A percentile compares a stretch with the other conserved stretches of the same genome.
phyloP scores from a whole-genome alignment of 2,329 filamentous ascomycete genomes.

The Cladosporium oxysporum region DNA sequence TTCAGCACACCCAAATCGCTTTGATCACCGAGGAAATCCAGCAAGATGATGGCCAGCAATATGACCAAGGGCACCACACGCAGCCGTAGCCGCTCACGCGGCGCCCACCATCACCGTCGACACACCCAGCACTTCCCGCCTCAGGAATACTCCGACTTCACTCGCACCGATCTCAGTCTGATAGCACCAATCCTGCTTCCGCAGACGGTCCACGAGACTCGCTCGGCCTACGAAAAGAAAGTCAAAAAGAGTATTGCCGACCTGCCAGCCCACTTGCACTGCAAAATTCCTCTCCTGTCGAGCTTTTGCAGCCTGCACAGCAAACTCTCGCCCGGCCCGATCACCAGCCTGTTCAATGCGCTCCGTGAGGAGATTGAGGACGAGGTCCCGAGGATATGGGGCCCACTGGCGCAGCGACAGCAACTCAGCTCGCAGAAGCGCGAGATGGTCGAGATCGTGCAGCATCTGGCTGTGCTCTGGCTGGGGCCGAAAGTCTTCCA shows the following conservation, averaged over 20 bases:
- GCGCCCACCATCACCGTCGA: slow-evolving; percentile 14
- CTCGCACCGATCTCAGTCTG: slow-evolving; percentile 24
- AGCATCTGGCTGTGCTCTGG: slow-evolving; percentile 25
- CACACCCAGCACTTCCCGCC: slow-evolving; percentile 23
- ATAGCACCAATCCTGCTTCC: slow-evolving; percentile 25
- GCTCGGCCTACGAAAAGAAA: slow-evolving; percentile 18
- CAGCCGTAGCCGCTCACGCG: neutral
- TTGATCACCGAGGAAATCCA: neutral
- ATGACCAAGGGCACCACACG: neutral
- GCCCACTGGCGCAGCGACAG: slow-evolving; percentile 1
- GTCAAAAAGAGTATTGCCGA: slow-evolving; percentile 24
- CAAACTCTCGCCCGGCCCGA: slow-evolving; percentile 25
- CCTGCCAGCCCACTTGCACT: slow-evolving; percentile 29
- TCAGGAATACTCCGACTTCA: slow-evolving; percentile 26
- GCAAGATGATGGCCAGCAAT: neutral
- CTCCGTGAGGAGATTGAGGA: slow-evolving; percentile 24
- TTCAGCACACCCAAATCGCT: neutral
- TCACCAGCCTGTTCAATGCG: slow-evolving; percentile 27
- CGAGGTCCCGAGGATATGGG: slow-evolving; percentile 21
- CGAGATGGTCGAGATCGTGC: slow-evolving; percentile 16
- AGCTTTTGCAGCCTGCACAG: slow-evolving; percentile 28
- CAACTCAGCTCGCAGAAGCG: slow-evolving; percentile 13
- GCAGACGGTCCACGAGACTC: slow-evolving; percentile 3
- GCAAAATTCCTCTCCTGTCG: slow-evolving; percentile 22
- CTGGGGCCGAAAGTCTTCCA: slow-evolving; percentile 17